These are phyloP conservation scores for Allantophomopsis lycopodina DNA, from an alignment of 2,329 filamentous ascomycete genomes.

Conservation along the genomic window DNA sequence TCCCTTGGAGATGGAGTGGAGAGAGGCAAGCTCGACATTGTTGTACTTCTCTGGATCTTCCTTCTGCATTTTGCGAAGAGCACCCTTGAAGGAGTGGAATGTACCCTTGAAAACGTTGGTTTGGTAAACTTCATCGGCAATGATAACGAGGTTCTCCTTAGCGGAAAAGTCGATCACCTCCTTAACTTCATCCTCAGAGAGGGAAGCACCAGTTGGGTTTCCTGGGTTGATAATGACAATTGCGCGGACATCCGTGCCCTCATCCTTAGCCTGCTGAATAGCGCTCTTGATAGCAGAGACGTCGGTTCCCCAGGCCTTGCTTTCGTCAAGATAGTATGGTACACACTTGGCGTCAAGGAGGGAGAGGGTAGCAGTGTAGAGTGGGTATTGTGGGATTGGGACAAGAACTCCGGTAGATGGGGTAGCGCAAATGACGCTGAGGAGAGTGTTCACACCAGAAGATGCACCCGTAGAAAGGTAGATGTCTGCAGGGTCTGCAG, in stretches of 20 bases:
- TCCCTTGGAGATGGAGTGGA: constrained; percentile 93
- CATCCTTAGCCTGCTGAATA: constrained; percentile 58
- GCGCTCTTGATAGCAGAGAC: constrained; percentile 62
- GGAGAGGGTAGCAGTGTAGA: constrained; percentile 82
- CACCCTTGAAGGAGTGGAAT: constrained; percentile 92
- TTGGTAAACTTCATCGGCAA: constrained; percentile 98
- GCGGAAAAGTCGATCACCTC: constrained; percentile 78
- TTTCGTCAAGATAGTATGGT: constrained; percentile 87
- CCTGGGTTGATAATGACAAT: constrained; percentile 98
- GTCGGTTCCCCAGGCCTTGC: constrained; percentile 77
- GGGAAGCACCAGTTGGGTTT: constrained; percentile 86
- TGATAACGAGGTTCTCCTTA: constrained; percentile 72
- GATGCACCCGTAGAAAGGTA: constrained; percentile 84
- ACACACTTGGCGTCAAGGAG: constrained; percentile 73
- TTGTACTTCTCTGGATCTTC: constrained; percentile 66
- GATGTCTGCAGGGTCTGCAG: constrained; percentile 63
- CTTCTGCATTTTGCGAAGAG: constrained; percentile 69
- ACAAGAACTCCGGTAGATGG: constrained; percentile 70
- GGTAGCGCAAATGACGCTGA: constrained; percentile 69
- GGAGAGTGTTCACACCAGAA: constrained; percentile 79
- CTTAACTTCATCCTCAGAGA: constrained; percentile 66
- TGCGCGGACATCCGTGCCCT: constrained; percentile 77
- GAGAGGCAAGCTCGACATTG: constrained; percentile 72
- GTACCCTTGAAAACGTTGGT: constrained; percentile 93
- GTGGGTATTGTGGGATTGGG: constrained; percentile 87